These are phyloP conservation scores for Penicillium nordicum DNA, from an alignment of 2,329 filamentous ascomycete genomes.

Conservation along the genomic window DNA sequence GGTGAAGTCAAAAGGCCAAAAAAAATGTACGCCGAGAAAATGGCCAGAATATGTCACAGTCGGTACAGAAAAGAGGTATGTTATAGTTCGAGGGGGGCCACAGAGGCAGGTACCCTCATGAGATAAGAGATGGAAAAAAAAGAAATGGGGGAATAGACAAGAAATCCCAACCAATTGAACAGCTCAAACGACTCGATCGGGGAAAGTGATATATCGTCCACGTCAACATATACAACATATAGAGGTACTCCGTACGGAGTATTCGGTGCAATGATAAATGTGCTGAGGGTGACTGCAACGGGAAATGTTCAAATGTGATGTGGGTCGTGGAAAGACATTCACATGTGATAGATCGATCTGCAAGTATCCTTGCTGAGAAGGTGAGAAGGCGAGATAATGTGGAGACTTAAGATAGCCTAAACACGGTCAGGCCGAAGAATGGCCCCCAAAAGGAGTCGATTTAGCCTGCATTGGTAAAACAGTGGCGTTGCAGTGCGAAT, in stretches of 20 bases:
- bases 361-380: not conserved
- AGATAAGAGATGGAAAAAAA: not conserved
- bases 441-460: not conserved
- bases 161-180: not conserved
- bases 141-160: not conserved
- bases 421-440: constrained; percentile 10
- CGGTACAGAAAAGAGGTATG: constrained; percentile 5
- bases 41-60: constrained; percentile 13
- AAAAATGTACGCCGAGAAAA: constrained; percentile 16
- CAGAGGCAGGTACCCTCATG: not conserved
- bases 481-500: constrained; percentile 7
- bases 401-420: constrained; percentile 9
- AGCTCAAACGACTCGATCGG: not conserved
- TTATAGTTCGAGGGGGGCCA: not conserved
- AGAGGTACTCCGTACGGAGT: not conserved
- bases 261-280: not conserved
- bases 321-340: not conserved
- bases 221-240: no score
- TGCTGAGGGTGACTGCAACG: not conserved
- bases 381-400: constrained; percentile 1
- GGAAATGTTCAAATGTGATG: not conserved
- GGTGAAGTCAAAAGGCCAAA: not conserved
- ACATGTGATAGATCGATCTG: constrained; percentile 1
- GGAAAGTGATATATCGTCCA: not conserved
- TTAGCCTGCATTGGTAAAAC: constrained; percentile 9